Conservation (phyloP, 768 basidiomycete genomes). For the Podaxis sp. region DNA sequence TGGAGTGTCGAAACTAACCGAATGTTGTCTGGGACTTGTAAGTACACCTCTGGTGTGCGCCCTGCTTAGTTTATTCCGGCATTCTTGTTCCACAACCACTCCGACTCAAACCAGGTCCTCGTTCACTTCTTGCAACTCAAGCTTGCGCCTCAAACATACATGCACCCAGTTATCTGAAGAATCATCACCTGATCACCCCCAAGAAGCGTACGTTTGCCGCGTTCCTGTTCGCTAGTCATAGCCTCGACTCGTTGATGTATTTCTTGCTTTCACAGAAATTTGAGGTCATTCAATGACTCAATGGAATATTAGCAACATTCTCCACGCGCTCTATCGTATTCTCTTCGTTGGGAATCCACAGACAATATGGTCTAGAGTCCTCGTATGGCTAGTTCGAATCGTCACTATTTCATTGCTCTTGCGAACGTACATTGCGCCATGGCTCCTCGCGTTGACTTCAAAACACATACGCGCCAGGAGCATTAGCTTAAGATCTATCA, state of each 20-base stretch:
- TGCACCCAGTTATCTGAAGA: neutral
- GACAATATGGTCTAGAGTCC: slow-evolving; percentile 34
- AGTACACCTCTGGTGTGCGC: neutral
- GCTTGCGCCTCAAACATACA: neutral
- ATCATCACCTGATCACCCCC: neutral
- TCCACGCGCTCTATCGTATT: slow-evolving; percentile 14
- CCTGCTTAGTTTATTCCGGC: neutral
- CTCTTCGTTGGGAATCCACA: slow-evolving; percentile 28
- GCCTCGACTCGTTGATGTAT: neutral
- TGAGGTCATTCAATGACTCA: slow-evolving; percentile 2
- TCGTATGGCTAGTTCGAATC: slow-evolving; percentile 48
- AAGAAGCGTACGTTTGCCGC: neutral
- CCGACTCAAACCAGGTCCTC: neutral
- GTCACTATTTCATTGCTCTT: slow-evolving; percentile 52
- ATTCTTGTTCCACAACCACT: neutral
- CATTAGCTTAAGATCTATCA: slow-evolving; percentile 73
- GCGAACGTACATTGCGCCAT: slow-evolving; percentile 65
- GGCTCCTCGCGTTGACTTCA: slow-evolving; percentile 55
- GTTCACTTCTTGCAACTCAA: neutral
- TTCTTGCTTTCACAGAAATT: neutral
- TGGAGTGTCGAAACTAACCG: neutral
- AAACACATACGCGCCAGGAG: slow-evolving; percentile 64
- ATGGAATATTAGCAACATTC: slow-evolving; percentile 2
- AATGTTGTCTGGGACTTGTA: neutral
- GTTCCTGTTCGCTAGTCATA: neutral